Conservation (phyloP, 345 rosid genomes). For the Pistacia atlantica region DNA sequence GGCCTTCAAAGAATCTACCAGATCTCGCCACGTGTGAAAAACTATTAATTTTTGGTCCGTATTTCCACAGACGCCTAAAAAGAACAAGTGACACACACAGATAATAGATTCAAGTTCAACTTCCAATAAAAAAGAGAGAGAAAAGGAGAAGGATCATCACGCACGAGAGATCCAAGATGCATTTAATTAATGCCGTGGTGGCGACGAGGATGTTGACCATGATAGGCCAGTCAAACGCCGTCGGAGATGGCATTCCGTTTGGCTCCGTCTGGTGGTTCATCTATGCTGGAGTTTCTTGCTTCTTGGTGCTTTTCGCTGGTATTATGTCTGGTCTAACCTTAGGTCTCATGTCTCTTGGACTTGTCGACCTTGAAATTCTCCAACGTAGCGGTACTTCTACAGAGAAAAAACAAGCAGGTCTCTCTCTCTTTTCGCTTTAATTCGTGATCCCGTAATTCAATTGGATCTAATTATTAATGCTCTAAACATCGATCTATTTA, state of each 20-base stretch:
- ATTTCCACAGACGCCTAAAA: too few relatives aligned
- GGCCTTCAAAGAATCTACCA: not conserved
- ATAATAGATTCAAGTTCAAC: too few relatives aligned
- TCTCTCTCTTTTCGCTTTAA: not conserved
- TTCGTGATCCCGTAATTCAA: not conserved
- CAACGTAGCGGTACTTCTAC: conserved; percentile 83
- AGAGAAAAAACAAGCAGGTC: conserved; percentile 96
- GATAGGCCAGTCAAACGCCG: conserved; percentile 29
- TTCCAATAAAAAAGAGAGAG: not conserved
- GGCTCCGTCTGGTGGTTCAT: conserved; percentile 62
- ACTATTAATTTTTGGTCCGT: too few relatives aligned
- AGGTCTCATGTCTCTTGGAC: conserved; percentile 98
- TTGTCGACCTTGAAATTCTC: conserved; percentile 92
- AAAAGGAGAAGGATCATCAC: not conserved
- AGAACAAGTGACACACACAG: too few relatives aligned
- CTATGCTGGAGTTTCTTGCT: conserved; percentile 76
- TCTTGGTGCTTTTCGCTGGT: conserved; percentile 91
- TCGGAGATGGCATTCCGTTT: conserved; percentile 48
- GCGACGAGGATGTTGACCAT: conserved; percentile 59
- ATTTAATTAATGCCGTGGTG: conserved; percentile 56
- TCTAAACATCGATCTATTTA: too few relatives aligned
- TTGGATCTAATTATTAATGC: not conserved
- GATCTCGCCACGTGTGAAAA: conserved; percentile 6
- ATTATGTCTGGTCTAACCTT: conserved; percentile 96
- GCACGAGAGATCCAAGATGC: conserved; percentile 39